A percentile compares a stretch with the other conserved stretches of the same genome.
phyloP scores from a whole-genome alignment of 2,329 filamentous ascomycete species.

The Scytalidium sp. region DNA sequence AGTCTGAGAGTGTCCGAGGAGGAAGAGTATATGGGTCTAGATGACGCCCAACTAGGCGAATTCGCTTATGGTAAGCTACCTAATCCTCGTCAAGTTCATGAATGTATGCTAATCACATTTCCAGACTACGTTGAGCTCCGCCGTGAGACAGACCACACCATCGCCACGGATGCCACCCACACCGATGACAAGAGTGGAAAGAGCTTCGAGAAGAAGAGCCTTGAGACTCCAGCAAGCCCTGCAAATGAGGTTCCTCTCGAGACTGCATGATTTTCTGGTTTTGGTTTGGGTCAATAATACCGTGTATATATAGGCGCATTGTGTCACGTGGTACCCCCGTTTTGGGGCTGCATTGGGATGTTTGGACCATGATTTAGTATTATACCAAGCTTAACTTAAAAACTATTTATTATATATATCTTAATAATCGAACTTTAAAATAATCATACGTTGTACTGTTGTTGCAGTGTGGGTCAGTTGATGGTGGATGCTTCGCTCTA shows the following conservation, averaged over 20 bases:
- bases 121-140: not conserved
- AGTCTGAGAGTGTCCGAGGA: constrained; percentile 42
- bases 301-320: not conserved
- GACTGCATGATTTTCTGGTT: not conserved
- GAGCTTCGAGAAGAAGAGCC: not conserved
- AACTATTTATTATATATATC: too few relatives aligned
- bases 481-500: too few relatives aligned
- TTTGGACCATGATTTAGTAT: not conserved
- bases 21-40: constrained; percentile 76
- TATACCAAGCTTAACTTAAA: not conserved
- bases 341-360: too few relatives aligned
- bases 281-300: too few relatives aligned
- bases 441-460: too few relatives aligned
- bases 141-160: not conserved
- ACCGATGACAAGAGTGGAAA: not conserved
- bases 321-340: too few relatives aligned
- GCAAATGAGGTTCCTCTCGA: not conserved
- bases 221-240: not conserved
- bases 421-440: too few relatives aligned
- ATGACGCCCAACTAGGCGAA: constrained; percentile 85
- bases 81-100: too few relatives aligned
- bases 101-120: not conserved
- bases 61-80: constrained; percentile 67
- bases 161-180: not conserved
- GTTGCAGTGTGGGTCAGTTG: too few relatives aligned